Evolutionary conservation across 2,329 filamentous ascomycete genomes (phyloP).

Genomic region (Venturia aucupariae): DNA sequence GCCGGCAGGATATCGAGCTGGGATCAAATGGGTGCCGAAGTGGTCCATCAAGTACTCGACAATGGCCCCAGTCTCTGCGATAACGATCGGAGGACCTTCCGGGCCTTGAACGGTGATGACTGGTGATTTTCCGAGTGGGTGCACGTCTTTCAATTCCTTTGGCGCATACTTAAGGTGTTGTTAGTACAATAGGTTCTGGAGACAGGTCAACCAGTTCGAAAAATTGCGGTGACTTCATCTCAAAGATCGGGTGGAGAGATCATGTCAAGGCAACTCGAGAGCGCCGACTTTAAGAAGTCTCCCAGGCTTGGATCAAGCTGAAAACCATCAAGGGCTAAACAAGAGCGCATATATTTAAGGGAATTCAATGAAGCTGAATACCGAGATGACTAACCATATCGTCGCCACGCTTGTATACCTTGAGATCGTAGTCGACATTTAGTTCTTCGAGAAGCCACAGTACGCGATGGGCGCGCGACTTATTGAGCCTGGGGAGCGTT

Average conservation of each 20-base stretch:
- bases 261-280: not conserved
- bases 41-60: constrained; percentile 71
- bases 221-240: not conserved
- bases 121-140: constrained; percentile 82
- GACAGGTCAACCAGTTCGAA: not conserved
- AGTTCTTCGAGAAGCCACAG: constrained; percentile 83
- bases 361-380: not conserved
- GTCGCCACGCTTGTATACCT: constrained; percentile 53
- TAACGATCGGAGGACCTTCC: constrained; percentile 44
- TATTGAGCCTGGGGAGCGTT: constrained; percentile 33
- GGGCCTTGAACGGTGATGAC: constrained; percentile 56
- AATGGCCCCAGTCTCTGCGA: constrained; percentile 78
- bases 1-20: constrained; percentile 42
- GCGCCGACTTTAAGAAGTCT: constrained; percentile 35
- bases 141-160: constrained; percentile 63
- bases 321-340: constrained; percentile 57
- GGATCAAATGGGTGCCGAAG: constrained; percentile 45
- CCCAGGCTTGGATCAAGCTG: constrained; percentile 65
- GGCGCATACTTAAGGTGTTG: constrained; percentile 53
- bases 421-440: constrained; percentile 66
- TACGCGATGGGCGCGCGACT: constrained; percentile 73
- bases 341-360: constrained; percentile 31
- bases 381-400: not conserved
- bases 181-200: not conserved
- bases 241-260: not conserved